phyloP scores from a whole-genome alignment of 139 green algal species.

The Auxenochlorella protothecoides region DNA sequence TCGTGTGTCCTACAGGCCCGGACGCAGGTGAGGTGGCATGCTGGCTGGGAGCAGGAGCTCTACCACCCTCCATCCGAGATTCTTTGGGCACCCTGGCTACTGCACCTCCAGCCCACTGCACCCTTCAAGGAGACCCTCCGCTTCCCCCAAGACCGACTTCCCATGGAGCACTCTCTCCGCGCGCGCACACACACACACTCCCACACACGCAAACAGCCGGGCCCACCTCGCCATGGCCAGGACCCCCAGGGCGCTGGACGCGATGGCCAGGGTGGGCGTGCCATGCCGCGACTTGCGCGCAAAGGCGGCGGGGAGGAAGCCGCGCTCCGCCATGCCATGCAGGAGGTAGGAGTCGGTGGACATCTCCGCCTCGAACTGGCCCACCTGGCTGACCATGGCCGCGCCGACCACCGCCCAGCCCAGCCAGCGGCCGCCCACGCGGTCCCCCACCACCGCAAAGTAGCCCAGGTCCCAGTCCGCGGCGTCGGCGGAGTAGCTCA shows the following conservation, averaged over 20 bases:
- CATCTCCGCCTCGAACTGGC: slow-evolving; percentile 96
- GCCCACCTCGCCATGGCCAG: slow-evolving; percentile 39
- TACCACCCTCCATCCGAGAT: no score
- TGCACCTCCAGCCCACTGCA: no score
- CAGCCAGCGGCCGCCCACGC: slow-evolving; percentile 78
- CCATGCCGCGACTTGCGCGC: slow-evolving; percentile 53
- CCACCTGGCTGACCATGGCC: slow-evolving; percentile 79
- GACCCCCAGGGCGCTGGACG: slow-evolving; percentile 68
- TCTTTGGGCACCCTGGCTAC: no score
- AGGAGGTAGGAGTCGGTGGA: slow-evolving; percentile 83
- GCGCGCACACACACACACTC: no score
- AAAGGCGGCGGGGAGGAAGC: slow-evolving; percentile 75
- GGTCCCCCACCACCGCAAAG: slow-evolving; percentile 60
- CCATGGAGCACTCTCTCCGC: no score
- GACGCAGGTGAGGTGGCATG: no score
- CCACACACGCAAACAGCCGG: no score
- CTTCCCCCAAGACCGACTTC: no score
- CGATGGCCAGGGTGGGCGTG: slow-evolving; percentile 79
- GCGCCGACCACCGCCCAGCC: slow-evolving; percentile 72
- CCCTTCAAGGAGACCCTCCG: no score
- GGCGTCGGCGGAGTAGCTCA: slow-evolving; percentile 44
- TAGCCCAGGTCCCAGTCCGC: slow-evolving; percentile 75
- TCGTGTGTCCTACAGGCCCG: no score
- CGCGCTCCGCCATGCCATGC: slow-evolving; percentile 90
- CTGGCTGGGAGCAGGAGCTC: no score